A percentile compares a stretch with the other conserved stretches of the same genome.
Conservation (phyloP, 163 green algal genomes). For the Scenedesmus sp. region DNA sequence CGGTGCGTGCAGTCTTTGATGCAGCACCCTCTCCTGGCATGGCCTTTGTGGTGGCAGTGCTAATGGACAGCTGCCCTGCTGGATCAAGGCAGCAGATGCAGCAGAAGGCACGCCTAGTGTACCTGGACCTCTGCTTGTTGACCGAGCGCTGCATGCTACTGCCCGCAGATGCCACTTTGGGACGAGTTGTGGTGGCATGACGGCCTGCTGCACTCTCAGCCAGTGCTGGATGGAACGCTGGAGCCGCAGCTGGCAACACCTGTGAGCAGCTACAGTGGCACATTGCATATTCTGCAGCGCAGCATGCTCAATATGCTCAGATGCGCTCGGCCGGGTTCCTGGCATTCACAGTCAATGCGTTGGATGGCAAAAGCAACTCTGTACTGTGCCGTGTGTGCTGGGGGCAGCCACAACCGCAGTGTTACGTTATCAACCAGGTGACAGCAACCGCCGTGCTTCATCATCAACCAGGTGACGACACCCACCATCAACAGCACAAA, state of each 20-base stretch:
- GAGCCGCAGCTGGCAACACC: conserved; percentile 32
- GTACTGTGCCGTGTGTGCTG: background rate
- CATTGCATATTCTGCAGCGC: too few species aligned
- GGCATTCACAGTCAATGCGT: too few species aligned
- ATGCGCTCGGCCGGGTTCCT: too few species aligned
- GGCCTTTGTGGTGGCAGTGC: background rate
- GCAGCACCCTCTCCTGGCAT: background rate
- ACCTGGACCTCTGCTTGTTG: background rate
- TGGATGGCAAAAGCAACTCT: too few species aligned
- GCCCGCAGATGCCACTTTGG: conserved; percentile 47
- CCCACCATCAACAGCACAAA: background rate
- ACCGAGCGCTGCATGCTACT: background rate
- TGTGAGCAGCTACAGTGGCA: conserved; percentile 8
- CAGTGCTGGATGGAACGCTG: conserved; percentile 46
- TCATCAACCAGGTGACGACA: background rate
- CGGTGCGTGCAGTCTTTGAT: conserved; percentile 6
- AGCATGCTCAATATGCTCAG: background rate
- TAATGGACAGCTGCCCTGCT: background rate
- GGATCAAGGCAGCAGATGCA: background rate
- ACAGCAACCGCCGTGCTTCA: background rate
- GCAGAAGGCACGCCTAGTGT: background rate
- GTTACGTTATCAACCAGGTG: background rate
- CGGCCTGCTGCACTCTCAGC: conserved; percentile 53
- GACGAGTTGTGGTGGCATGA: conserved; percentile 60
- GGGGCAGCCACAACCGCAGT: too few species aligned